Percentiles rank a stretch among this genome's conserved stretches.
Evolutionary conservation across 2,329 filamentous ascomycete species (phyloP).

Genomic region (Alternaria triticina): DNA sequence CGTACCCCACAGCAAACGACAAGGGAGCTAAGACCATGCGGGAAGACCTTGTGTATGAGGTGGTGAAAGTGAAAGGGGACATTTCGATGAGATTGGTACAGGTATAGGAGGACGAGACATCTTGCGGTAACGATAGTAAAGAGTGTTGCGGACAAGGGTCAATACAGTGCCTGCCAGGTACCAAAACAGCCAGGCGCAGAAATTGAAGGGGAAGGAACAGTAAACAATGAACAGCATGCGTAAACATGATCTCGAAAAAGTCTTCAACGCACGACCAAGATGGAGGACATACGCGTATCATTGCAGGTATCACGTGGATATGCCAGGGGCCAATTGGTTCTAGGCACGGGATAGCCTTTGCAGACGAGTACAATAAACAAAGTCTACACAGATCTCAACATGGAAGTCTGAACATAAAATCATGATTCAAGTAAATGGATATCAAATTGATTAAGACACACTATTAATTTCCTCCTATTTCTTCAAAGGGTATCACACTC

Average conservation of each 20-base stretch:
- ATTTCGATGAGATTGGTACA: neutral
- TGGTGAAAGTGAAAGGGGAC: neutral
- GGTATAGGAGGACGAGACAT: neutral
- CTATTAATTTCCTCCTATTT: neutral
- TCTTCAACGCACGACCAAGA: neutral
- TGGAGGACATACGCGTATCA: no score
- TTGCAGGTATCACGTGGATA: no score
- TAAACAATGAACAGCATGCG: neutral
- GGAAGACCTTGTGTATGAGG: neutral
- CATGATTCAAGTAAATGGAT: neutral
- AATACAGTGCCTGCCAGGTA: neutral
- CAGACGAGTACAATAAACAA: no score
- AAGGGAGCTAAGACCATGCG: neutral
- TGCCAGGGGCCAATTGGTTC: no score
- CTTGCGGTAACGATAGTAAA: no score
- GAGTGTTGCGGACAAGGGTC: neutral
- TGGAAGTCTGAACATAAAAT: no score
- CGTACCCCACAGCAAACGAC: neutral
- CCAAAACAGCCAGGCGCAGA: neutral
- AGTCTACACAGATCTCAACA: no score
- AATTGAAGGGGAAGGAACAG: neutral
- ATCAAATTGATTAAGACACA: neutral
- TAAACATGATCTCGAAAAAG: rapidly evolving
- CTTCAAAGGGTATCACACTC: neutral
- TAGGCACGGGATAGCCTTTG: no score